A percentile compares a stretch with the other conserved stretches of the same genome.
phyloP scores from a whole-genome alignment of 306 rosid genomes.

The Senna siamea region DNA sequence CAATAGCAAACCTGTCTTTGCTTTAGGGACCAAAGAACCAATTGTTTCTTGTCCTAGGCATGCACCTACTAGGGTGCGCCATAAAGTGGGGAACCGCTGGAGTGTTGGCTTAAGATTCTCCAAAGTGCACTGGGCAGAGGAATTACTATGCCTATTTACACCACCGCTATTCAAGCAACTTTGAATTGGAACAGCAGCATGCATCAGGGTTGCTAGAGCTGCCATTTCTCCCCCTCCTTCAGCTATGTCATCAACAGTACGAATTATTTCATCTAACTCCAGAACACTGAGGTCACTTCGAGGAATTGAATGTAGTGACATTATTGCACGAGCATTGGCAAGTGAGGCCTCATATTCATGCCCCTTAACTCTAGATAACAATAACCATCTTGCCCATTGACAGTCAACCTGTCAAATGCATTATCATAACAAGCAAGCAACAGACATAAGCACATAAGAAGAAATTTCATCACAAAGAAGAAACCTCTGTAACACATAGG shows the following conservation, averaged over 20 bases:
- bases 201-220: slow-evolving; percentile 91
- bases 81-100: slow-evolving; percentile 83
- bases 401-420: slow-evolving; percentile 74
- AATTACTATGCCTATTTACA: slow-evolving; percentile 73
- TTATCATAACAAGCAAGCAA: slow-evolving; percentile 34
- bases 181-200: slow-evolving; percentile 77
- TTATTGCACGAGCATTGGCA: slow-evolving; percentile 80
- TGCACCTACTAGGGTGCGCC: slow-evolving; percentile 80
- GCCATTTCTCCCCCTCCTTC: slow-evolving; percentile 99
- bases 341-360: slow-evolving; percentile 85
- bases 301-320: slow-evolving; percentile 65
- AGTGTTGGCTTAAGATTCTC: slow-evolving; percentile 89
- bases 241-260: slow-evolving; percentile 94
- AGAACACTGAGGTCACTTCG: slow-evolving; percentile 64
- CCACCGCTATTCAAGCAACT: slow-evolving; percentile 84
- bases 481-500: not conserved
- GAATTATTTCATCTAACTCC: slow-evolving; percentile 81
- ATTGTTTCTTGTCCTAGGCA: slow-evolving; percentile 78
- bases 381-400: slow-evolving; percentile 95
- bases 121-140: slow-evolving; percentile 91
- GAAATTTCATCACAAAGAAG: slow-evolving; percentile 12
- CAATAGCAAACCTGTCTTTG: slow-evolving; percentile 71
- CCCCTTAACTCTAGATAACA: slow-evolving; percentile 80
- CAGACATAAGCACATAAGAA: slow-evolving; percentile 29
- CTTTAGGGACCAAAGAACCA: slow-evolving; percentile 60